A percentile compares a stretch with the other conserved stretches of the same genome.
These are phyloP conservation scores for Prunus davidiana DNA, from an alignment of 306 rosid genomes.

Conservation along the genomic window DNA sequence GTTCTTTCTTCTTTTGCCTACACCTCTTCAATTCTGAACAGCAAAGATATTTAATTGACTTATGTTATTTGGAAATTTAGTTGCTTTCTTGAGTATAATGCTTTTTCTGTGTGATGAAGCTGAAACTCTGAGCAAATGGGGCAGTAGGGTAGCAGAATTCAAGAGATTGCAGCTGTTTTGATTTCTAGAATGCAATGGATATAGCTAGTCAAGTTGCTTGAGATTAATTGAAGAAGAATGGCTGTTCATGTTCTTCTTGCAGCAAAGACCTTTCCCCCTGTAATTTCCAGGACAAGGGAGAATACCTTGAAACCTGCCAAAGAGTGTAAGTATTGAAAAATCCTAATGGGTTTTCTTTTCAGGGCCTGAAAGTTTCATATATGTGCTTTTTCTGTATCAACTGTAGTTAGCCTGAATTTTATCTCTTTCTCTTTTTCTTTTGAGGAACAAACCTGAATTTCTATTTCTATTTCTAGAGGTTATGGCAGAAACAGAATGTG, in stretches of 20 bases:
- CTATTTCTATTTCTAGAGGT: too few relatives aligned
- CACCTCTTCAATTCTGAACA: not conserved
- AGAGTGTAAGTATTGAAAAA: conserved; percentile 34
- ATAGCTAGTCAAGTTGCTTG: conserved; percentile 13
- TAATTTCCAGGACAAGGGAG: conserved; percentile 28
- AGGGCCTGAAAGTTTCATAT: not conserved
- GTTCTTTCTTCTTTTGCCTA: not conserved
- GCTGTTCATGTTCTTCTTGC: conserved; percentile 45
- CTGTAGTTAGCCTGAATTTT: not conserved
- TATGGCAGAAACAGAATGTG: too few relatives aligned
- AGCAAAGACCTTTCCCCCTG: conserved; percentile 41
- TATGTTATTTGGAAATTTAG: too few relatives aligned
- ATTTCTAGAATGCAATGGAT: conserved; percentile 14
- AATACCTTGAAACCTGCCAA: conserved; percentile 19
- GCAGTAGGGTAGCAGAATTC: conserved; percentile 10
- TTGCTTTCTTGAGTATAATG: not conserved
- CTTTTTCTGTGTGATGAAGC: conserved; percentile 5
- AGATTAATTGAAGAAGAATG: conserved; percentile 29
- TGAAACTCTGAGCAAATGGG: conserved; percentile 8
- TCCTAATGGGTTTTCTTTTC: not conserved
- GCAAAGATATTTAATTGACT: too few relatives aligned
- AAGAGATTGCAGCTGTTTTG: conserved; percentile 1
- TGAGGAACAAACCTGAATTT: too few relatives aligned
- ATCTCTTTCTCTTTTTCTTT: too few relatives aligned
- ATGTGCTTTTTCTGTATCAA: not conserved